Conservation (phyloP, 163 green algal genomes). For the Chlamydomonas reinhardtii region DNA sequence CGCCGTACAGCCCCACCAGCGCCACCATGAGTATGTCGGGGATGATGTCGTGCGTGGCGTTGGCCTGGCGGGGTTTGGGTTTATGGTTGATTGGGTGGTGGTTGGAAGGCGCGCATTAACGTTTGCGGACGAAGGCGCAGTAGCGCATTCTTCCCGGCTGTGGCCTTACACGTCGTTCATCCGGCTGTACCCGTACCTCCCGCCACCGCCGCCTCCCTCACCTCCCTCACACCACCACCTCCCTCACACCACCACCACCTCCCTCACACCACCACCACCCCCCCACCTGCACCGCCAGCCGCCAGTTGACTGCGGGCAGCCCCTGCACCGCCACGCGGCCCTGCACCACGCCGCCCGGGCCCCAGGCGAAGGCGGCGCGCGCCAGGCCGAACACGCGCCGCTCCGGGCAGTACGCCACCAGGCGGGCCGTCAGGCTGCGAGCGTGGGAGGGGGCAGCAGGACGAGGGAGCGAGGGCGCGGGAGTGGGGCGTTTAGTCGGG, state of each 20-base stretch:
- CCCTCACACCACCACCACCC: background rate
- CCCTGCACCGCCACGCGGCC: background rate
- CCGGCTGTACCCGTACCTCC: too few species aligned
- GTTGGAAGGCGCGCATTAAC: too few species aligned
- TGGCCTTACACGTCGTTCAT: too few species aligned
- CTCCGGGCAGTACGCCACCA: constrained; percentile 52
- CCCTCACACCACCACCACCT: background rate
- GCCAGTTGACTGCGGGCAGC: constrained; percentile 34
- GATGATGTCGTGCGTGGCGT: background rate
- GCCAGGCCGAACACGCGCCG: constrained; percentile 47
- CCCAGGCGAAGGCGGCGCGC: constrained; percentile 29
- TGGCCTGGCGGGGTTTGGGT: background rate
- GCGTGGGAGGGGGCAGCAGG: background rate
- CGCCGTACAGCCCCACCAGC: constrained; percentile 16
- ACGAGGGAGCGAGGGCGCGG: background rate
- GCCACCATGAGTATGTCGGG: constrained; percentile 23
- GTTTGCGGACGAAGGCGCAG: too few species aligned
- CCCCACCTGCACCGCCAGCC: background rate
- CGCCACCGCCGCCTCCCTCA: too few species aligned
- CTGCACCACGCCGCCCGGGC: background rate
- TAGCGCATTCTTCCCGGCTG: too few species aligned
- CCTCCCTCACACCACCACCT: too few species aligned
- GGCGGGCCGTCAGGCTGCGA: constrained; percentile 13
- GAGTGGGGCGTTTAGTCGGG: background rate
- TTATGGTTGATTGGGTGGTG: background rate